These are phyloP conservation scores for Aspergillus intermedius DNA, from an alignment of 2,329 filamentous ascomycete species.

Conservation along the genomic window DNA sequence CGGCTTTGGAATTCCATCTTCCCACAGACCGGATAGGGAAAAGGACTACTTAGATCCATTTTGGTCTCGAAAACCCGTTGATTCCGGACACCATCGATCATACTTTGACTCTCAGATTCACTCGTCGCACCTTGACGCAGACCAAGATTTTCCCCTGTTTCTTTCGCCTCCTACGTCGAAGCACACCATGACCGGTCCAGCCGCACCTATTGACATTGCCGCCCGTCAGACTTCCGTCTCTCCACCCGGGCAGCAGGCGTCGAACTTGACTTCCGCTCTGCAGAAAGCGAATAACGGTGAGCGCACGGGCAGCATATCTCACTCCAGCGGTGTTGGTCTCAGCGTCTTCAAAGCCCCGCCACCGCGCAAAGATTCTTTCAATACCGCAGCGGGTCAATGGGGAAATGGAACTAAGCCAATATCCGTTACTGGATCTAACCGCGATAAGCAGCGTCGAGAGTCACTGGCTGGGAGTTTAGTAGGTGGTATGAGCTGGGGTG, in stretches of 20 bases:
- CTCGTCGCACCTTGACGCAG: constrained; percentile 26
- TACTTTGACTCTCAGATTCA: constrained; percentile 23
- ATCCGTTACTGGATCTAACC: constrained; percentile 46
- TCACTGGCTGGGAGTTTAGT: constrained; percentile 56
- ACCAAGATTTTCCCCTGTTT: constrained; percentile 36
- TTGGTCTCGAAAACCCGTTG: constrained; percentile 39
- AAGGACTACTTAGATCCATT: constrained; percentile 32
- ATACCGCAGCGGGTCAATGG: constrained; percentile 47
- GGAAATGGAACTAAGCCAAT: constrained; percentile 55
- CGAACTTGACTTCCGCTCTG: constrained; percentile 57
- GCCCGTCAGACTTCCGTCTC: constrained; percentile 53
- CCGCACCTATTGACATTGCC: constrained; percentile 56
- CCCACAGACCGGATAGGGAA: constrained; percentile 39
- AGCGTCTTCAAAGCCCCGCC: constrained; percentile 33
- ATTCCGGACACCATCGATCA: constrained; percentile 25
- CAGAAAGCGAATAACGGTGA: constrained; percentile 43
- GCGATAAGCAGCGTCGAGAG: constrained; percentile 50
- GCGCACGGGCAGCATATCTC: constrained; percentile 38
- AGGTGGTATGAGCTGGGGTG: constrained; percentile 93
- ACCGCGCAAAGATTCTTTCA: constrained; percentile 51
- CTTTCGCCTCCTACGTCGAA: constrained; percentile 25
- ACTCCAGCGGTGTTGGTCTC: constrained; percentile 35
- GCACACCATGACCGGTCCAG: constrained; percentile 46
- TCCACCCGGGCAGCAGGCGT: constrained; percentile 54
- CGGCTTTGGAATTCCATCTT: constrained; percentile 36